Evolutionary conservation across 1,284 basidiomycete genomes (phyloP).

Genomic region (Termitomyces sp.): DNA sequence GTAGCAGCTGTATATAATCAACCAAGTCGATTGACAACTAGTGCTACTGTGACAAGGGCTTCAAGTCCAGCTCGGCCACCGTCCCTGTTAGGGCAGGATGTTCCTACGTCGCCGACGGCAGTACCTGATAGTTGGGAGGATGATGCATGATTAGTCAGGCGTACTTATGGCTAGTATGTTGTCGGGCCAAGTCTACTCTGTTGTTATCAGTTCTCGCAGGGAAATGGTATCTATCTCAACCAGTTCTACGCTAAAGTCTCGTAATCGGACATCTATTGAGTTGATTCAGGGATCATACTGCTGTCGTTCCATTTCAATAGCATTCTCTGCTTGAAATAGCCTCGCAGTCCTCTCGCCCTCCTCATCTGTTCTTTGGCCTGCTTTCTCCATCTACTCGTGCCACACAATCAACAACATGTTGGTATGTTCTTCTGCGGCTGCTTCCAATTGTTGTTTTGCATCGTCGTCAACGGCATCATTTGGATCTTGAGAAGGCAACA

Average conservation of each 20-base stretch:
- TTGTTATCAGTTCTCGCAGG: not conserved
- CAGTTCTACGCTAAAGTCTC: too few relatives aligned
- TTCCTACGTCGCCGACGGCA: constrained; percentile 3
- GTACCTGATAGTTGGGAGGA: constrained; percentile 33
- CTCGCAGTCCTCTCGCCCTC: constrained; percentile 29
- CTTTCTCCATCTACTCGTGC: constrained; percentile 28
- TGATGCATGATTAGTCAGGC: constrained; percentile 14
- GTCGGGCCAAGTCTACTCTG: not conserved
- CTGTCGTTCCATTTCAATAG: too few relatives aligned
- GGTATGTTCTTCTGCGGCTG: constrained; percentile 27
- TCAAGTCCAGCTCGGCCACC: constrained; percentile 9
- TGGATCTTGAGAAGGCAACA: constrained; percentile 15
- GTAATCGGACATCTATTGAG: too few relatives aligned
- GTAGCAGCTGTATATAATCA: not conserved
- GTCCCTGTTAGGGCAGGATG: not conserved
- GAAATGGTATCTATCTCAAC: too few relatives aligned
- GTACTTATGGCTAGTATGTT: not conserved
- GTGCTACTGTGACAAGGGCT: constrained; percentile 9
- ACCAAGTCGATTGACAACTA: not conserved
- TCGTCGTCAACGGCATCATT: constrained; percentile 19
- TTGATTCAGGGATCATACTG: too few relatives aligned
- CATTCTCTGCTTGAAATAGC: constrained; percentile 27
- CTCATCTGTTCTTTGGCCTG: constrained; percentile 28
- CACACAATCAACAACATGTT: constrained; percentile 30
- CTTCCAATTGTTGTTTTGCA: constrained; percentile 21